phyloP scores from a whole-genome alignment of 2,329 filamentous ascomycete genomes.

The Penicillium oxalicum region DNA sequence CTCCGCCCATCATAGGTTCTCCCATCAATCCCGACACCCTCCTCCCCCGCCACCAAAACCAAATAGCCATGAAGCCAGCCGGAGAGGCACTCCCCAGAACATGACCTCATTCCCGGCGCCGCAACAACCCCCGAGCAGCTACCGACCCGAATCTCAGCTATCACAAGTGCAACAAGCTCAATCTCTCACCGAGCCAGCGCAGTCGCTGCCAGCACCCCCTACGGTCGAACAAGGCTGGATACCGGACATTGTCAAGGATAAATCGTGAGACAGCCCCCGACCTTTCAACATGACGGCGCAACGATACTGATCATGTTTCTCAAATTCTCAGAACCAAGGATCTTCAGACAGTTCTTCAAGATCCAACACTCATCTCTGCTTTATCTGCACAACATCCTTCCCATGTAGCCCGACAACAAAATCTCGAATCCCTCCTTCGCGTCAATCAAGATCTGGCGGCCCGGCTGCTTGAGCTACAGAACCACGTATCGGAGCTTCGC shows the following conservation, averaged over 20 bases:
- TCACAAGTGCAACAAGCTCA: constrained; percentile 4
- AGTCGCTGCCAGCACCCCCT: constrained; percentile 26
- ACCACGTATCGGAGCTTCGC: constrained; percentile 50
- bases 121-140: constrained; percentile 31
- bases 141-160: constrained; percentile 19
- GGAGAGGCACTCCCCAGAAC: constrained; percentile 57
- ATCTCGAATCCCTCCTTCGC: constrained; percentile 59
- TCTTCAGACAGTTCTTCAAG: constrained; percentile 73
- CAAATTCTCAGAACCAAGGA: constrained; percentile 25
- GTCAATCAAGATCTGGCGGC: constrained; percentile 66
- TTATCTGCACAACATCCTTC: constrained; percentile 72
- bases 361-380: constrained; percentile 63
- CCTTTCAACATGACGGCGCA: not conserved
- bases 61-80: constrained; percentile 61
- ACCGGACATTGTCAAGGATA: constrained; percentile 68
- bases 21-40: constrained; percentile 47
- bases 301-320: not conserved
- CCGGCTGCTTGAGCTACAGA: constrained; percentile 38
- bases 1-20: constrained; percentile 18
- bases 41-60: constrained; percentile 69
- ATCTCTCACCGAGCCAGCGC: not conserved
- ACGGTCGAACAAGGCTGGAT: constrained; percentile 63
- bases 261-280: constrained; percentile 58
- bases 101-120: constrained; percentile 42
- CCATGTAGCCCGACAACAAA: constrained; percentile 57